Base-by-base conservation (phyloP, 2,329 filamentous ascomycete genomes). In the Lachnellula suecica region DNA sequence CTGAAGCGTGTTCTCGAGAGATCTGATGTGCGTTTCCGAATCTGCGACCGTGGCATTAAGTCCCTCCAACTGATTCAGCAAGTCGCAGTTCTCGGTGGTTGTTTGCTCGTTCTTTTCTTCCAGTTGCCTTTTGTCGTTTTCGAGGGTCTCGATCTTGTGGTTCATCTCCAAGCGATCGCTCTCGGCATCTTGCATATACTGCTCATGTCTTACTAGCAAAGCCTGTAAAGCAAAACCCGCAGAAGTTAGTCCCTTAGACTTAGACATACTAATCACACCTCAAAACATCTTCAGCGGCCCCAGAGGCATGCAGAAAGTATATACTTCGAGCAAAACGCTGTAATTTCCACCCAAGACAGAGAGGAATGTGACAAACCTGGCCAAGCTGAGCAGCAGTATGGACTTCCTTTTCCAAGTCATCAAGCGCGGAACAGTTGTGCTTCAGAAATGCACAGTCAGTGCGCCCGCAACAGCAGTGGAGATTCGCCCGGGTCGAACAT, bases 111-210 rank as follows among this genome's bases (percentile, higher is more conserved):
- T 99, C 64, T 83, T 81, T 38, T 78, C 76, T 71, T 96, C 89
- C 56, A 95, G 81, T 54, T 82, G 76, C 64, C 76, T 78, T 73
- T 96, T 96, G 62, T 84, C 82, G 46, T 70, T 70, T 72, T 96
- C 90, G 47, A 99, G 78, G 58, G 79, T 79, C 62, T 88, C 85
- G 67, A 97, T 91, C 56, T 82, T 88, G 43, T 76, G 71, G 41
- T 82, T 79, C 72, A 97, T 84, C 56, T 86, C 82, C 56, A 79
- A 75, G 55, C 92, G 88, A 69, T 97, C 91, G 62, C 85, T 84
- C 75, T 96, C 91, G 54, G 92, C 91, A 70, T 96, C 91, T 62
- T 87, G 87, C 79, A 97, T 93, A 72, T 96, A 97, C 54, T 89
- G 85, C 76, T 97, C 92, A 81, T 99, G 92, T 64, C 93, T 88